Evolutionary conservation across 2,329 filamentous ascomycete species (phyloP).

Genomic region (Alternaria infectoria): DNA sequence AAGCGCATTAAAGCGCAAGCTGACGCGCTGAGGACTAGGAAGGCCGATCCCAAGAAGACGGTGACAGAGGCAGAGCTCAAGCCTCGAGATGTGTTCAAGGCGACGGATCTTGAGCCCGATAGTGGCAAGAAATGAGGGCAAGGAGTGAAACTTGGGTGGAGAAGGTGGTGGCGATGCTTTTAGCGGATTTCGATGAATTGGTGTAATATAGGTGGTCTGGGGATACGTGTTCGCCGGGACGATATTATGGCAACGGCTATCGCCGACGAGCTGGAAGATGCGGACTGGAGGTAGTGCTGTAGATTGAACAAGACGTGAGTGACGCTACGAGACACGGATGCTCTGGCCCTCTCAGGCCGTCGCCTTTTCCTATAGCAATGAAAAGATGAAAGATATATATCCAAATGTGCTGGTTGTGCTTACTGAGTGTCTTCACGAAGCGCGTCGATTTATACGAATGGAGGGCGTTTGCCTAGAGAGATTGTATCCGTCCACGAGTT

Average conservation of each 20-base stretch:
- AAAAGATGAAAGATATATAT: background rate
- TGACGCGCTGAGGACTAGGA: background rate
- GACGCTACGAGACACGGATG: accelerated
- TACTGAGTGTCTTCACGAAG: background rate
- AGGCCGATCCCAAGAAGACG: background rate
- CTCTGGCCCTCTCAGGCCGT: too few relatives aligned
- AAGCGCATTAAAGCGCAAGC: background rate
- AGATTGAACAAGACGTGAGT: accelerated
- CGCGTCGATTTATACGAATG: background rate
- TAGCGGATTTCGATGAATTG: background rate
- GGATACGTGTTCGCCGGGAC: background rate
- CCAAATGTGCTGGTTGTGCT: background rate
- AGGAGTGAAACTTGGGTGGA: background rate
- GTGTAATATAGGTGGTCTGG: background rate
- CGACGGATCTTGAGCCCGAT: background rate
- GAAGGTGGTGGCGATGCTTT: background rate
- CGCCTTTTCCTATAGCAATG: background rate
- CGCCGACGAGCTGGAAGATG: background rate
- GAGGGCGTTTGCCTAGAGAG: background rate
- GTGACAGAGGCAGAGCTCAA: background rate
- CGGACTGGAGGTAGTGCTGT: accelerated
- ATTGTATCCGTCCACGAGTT: background rate
- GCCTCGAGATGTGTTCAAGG: background rate
- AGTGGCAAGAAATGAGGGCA: background rate
- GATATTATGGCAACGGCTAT: background rate